These are phyloP conservation scores for Penicillium sp. DNA, from an alignment of 2,329 filamentous ascomycete genomes.

Conservation along the genomic window DNA sequence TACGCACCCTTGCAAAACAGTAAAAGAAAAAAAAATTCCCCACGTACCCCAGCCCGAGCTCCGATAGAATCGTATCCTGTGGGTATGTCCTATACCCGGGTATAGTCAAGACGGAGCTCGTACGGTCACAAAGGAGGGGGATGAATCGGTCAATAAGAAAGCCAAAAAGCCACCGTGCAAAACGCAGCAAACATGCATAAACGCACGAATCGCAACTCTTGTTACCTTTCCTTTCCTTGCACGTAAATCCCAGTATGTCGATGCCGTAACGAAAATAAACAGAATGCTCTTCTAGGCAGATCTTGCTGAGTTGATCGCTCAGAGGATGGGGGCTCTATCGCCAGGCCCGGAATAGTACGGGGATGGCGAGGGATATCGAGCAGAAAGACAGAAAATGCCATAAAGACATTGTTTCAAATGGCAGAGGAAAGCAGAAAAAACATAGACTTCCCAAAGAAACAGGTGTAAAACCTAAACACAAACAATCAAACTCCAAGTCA, in stretches of 20 bases:
- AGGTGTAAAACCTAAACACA: constrained; percentile 2
- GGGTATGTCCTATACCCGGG: not conserved
- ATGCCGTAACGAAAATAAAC: constrained; percentile 5
- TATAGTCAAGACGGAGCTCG: not conserved
- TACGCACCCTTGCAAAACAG: not conserved
- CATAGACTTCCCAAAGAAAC: not conserved
- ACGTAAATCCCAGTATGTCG: constrained; percentile 7
- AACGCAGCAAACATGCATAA: constrained; percentile 15
- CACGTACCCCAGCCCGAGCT: not conserved
- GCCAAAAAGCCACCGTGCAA: constrained; percentile 17
- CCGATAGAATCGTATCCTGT: not conserved
- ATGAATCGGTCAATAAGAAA: constrained; percentile 37
- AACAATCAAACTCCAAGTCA: constrained; percentile 22
- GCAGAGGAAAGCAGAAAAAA: constrained; percentile 7
- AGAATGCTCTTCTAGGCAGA: constrained; percentile 17
- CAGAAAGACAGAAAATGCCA: constrained; percentile 11
- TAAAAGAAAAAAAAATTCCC: not conserved
- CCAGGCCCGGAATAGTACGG: constrained; percentile 11
- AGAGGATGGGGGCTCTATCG: constrained; percentile 16
- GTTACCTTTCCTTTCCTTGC: not conserved
- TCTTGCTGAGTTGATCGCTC: constrained; percentile 18
- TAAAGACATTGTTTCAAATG: constrained; percentile 5
- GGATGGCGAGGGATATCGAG: constrained; percentile 24
- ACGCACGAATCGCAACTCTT: not conserved
- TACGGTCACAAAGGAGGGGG: not conserved